Evolutionary conservation across 768 basidiomycete genomes (phyloP).

Genomic region (Boletus huronensis): DNA sequence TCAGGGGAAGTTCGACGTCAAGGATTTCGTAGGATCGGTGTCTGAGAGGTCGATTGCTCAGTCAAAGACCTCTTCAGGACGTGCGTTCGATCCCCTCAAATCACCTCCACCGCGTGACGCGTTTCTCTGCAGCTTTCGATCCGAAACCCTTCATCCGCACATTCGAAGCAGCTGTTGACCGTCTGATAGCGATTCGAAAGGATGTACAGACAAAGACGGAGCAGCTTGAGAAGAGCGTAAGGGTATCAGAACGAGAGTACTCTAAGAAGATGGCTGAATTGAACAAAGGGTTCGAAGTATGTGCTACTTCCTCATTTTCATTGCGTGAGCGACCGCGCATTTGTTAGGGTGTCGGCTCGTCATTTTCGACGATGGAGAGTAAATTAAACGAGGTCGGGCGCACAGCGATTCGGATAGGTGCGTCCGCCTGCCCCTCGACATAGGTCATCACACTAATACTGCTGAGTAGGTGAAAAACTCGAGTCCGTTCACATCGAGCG

Average conservation of each 20-base stretch:
- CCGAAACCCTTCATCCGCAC: conserved; percentile 90
- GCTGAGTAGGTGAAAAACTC: conserved; percentile 78
- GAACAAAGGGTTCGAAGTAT: conserved; percentile 89
- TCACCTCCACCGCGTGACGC: conserved; percentile 2
- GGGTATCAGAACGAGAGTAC: conserved; percentile 88
- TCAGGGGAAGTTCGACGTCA: conserved; percentile 88
- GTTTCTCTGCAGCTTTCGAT: conserved; percentile 67
- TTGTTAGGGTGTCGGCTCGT: conserved; percentile 75
- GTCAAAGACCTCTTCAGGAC: conserved; percentile 80
- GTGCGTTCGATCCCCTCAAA: conserved; percentile 44
- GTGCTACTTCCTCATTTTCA: conserved; percentile 19
- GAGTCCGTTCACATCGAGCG: conserved; percentile 92
- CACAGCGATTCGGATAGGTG: conserved; percentile 91
- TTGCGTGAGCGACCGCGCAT: neutral
- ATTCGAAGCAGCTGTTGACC: conserved; percentile 89
- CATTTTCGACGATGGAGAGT: conserved; percentile 86
- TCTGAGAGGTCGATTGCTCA: conserved; percentile 86
- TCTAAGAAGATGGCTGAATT: conserved; percentile 92
- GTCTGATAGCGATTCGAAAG: conserved; percentile 79
- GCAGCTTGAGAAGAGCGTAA: conserved; percentile 88
- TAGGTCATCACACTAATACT: conserved; percentile 4
- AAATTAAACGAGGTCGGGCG: conserved; percentile 91
- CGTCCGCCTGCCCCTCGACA: neutral
- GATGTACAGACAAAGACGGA: conserved; percentile 90
- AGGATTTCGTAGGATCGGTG: conserved; percentile 80